Conservation (phyloP, 768 basidiomycete species). For the Glaciozyma martinii region DNA sequence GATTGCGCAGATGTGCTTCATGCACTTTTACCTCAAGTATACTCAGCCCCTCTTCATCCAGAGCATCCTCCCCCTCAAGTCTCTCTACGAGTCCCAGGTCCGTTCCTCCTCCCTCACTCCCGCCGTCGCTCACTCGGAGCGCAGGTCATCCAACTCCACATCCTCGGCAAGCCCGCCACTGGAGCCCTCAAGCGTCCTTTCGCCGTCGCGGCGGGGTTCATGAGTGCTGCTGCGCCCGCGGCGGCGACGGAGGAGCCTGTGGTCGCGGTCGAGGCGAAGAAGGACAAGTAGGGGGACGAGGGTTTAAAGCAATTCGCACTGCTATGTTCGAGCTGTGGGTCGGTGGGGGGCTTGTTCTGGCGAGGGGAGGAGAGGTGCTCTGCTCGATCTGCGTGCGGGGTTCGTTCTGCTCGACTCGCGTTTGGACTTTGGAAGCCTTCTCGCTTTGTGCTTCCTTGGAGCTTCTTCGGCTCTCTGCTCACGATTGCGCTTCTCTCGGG, state of each 20-base stretch:
- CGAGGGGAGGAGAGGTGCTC: too few species aligned
- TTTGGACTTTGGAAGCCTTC: too few species aligned
- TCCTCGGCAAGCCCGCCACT: slow-evolving; percentile 66
- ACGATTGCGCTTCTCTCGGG: too few species aligned
- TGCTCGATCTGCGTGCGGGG: too few species aligned
- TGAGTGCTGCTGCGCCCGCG: slow-evolving; percentile 77
- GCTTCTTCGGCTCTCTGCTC: too few species aligned
- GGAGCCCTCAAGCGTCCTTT: slow-evolving; percentile 88
- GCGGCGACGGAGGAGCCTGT: slow-evolving; percentile 72
- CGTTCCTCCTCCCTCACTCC: background rate
- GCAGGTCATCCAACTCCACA: slow-evolving; percentile 58
- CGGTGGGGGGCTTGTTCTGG: too few species aligned
- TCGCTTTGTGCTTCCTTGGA: too few species aligned
- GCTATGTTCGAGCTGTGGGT: too few species aligned
- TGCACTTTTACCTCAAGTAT: slow-evolving; percentile 90
- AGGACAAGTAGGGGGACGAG: slow-evolving; percentile 56
- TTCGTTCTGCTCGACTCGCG: too few species aligned
- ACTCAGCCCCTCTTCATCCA: slow-evolving; percentile 96
- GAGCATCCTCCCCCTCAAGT: slow-evolving; percentile 88
- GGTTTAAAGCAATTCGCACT: too few species aligned
- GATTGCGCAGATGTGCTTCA: slow-evolving; percentile 65
- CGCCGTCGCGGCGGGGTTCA: slow-evolving; percentile 48
- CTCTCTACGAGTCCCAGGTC: slow-evolving; percentile 73
- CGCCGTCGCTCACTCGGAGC: background rate
- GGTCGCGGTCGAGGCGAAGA: slow-evolving; percentile 51